Conservation (phyloP, 2,329 filamentous ascomycete species). For the Colletotrichum melonis region DNA sequence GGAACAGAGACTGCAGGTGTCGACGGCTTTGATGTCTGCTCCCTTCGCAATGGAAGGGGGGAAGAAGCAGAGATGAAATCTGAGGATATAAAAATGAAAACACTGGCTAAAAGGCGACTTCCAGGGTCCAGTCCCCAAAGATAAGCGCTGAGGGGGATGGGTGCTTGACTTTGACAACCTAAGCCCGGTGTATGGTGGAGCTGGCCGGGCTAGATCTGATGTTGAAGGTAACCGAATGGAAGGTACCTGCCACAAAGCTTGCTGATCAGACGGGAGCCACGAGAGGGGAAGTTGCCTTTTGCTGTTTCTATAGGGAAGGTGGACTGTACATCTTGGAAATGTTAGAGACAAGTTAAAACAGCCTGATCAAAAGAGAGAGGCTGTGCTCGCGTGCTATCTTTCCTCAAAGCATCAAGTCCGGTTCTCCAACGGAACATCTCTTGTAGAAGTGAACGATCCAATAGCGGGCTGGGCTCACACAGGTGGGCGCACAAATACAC, state of each 20-base stretch:
- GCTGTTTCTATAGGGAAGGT: neutral
- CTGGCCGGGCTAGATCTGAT: neutral
- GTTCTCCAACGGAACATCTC: neutral
- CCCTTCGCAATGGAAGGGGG: conserved; percentile 6
- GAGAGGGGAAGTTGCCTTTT: neutral
- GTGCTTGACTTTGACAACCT: conserved; percentile 26
- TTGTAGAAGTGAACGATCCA: neutral
- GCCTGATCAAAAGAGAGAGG: neutral
- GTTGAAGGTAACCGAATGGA: conserved; percentile 7
- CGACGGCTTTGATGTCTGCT: neutral
- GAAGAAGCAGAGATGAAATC: conserved; percentile 7
- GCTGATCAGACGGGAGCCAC: conserved; percentile 3
- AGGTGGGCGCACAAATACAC: neutral
- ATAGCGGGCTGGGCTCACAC: conserved; percentile 7
- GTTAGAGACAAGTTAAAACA: neutral
- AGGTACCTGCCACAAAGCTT: conserved; percentile 14
- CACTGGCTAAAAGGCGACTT: conserved; percentile 15
- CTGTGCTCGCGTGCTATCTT: conserved; percentile 30
- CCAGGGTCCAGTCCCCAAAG: conserved; percentile 29
- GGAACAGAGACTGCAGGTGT: conserved; percentile 1
- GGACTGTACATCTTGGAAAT: neutral
- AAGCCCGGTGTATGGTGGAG: conserved; percentile 30
- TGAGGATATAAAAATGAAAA: conserved; percentile 13
- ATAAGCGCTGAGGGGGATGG: conserved; percentile 32
- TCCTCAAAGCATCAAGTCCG: neutral